These are phyloP conservation scores for Synchytrium microbalum DNA, from an alignment of 371 early-diverging fungal genomes.

Conservation along the genomic window DNA sequence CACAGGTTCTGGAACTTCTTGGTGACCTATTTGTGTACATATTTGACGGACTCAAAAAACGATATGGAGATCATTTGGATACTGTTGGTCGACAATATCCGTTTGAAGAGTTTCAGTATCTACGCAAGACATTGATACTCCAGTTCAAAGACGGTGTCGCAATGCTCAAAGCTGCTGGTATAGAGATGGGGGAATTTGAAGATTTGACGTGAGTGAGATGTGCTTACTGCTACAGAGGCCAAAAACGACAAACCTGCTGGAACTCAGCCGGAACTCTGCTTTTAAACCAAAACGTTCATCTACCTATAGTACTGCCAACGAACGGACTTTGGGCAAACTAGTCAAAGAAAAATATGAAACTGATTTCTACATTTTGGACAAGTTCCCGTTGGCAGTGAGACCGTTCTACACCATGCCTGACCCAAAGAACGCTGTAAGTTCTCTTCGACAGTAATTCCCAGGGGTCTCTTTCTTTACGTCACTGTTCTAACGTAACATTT, in stretches of 20 bases:
- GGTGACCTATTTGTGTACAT: conserved; percentile 90
- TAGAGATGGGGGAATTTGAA: conserved; percentile 86
- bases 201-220: conserved; percentile 61
- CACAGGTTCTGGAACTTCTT: conserved; percentile 70
- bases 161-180: conserved; percentile 85
- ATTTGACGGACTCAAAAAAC: conserved; percentile 76
- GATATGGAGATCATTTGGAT: conserved; percentile 79
- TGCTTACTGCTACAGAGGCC: conserved; percentile 2
- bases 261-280: too few relatives aligned
- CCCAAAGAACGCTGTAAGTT: conserved; percentile 57
- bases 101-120: conserved; percentile 84
- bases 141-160: conserved; percentile 87
- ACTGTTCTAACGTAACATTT: not conserved
- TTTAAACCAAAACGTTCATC: too few relatives aligned
- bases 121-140: conserved; percentile 80
- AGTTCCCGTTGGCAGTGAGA: conserved; percentile 95
- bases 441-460: not conserved
- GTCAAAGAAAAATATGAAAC: conserved; percentile 94
- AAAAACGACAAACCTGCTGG: not conserved
- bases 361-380: conserved; percentile 99
- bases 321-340: conserved; percentile 87
- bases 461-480: not conserved
- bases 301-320: conserved; percentile 69
- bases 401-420: conserved; percentile 99
- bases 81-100: conserved; percentile 87